Evolutionary conservation across 2,329 filamentous ascomycete species (phyloP).

Genomic region (Chaetomiaceae sp.): DNA sequence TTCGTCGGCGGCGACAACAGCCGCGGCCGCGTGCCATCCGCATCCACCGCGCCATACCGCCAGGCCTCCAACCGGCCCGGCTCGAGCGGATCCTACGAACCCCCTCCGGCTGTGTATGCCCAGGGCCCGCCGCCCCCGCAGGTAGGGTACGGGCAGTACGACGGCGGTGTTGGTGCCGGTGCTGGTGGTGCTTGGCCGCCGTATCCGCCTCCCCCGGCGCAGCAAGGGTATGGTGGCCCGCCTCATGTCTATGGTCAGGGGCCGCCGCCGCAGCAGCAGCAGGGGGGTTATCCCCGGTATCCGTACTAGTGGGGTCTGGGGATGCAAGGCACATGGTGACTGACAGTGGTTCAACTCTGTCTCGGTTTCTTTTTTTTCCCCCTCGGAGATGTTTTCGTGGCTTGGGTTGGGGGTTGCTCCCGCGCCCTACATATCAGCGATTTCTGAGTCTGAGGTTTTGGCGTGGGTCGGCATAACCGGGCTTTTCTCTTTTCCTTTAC

Average conservation of each 20-base stretch:
- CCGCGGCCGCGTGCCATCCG: slow-evolving; percentile 24
- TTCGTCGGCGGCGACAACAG: slow-evolving; percentile 34
- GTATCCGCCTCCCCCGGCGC: slow-evolving; percentile 14
- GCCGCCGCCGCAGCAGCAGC: neutral
- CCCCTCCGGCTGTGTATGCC: slow-evolving; percentile 33
- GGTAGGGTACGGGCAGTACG: slow-evolving; percentile 9
- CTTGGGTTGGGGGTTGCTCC: neutral
- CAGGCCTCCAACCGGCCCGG: slow-evolving; percentile 50
- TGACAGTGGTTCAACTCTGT: too few relatives aligned
- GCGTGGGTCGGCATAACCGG: too few relatives aligned
- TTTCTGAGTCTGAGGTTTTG: too few relatives aligned
- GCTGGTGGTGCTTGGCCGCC: slow-evolving; percentile 10
- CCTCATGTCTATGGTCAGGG: slow-evolving; percentile 9
- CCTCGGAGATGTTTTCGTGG: too few relatives aligned
- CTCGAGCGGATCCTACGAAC: slow-evolving; percentile 40
- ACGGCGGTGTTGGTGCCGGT: slow-evolving; percentile 10
- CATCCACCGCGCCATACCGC: slow-evolving; percentile 40
- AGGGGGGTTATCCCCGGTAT: slow-evolving; percentile 10
- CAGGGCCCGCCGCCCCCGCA: slow-evolving; percentile 17
- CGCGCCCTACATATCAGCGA: too few relatives aligned
- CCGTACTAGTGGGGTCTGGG: slow-evolving; percentile 3
- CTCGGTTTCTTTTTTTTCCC: neutral
- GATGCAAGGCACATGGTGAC: too few relatives aligned
- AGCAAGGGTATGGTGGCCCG: slow-evolving; percentile 12
- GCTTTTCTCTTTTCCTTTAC: too few relatives aligned